Evolutionary conservation across 345 rosid species (phyloP).

Genomic region (Cochlearia excelsa): DNA sequence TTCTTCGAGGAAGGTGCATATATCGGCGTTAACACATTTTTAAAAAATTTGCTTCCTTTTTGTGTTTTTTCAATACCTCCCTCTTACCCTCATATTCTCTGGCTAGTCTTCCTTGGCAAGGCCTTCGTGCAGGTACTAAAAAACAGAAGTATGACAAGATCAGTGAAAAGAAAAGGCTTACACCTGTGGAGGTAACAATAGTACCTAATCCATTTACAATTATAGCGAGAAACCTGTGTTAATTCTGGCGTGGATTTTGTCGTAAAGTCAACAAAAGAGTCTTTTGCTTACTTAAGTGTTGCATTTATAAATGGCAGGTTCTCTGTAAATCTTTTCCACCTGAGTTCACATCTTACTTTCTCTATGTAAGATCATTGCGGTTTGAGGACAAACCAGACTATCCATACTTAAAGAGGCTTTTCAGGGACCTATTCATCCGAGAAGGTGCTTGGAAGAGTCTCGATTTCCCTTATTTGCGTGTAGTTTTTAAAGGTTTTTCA

Average conservation of each 20-base stretch:
- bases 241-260: not conserved
- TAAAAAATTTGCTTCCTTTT: constrained; percentile 4
- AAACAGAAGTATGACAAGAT: constrained; percentile 98
- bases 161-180: constrained; percentile 90
- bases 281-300: constrained; percentile 2
- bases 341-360: constrained; percentile 93
- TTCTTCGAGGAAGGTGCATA: constrained; percentile 82
- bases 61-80: not conserved
- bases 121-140: constrained; percentile 90
- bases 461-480: not conserved
- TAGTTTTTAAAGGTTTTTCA: not conserved
- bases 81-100: constrained; percentile 23
- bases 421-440: constrained; percentile 87
- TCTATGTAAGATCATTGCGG: constrained; percentile 85
- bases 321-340: constrained; percentile 91
- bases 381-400: constrained; percentile 99
- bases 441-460: constrained; percentile 52
- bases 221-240: not conserved
- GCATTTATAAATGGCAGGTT: constrained; percentile 44
- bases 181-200: constrained; percentile 74
- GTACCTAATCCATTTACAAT: not conserved
- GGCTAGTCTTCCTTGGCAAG: constrained; percentile 97
- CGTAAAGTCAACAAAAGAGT: constrained; percentile 10
- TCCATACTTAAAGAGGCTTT: constrained; percentile 92
- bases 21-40: not conserved